A percentile compares a stretch with the other conserved stretches of the same genome.
Evolutionary conservation across 371 early-diverging fungal genomes (phyloP).

Genomic region (Mucor piriformis): DNA sequence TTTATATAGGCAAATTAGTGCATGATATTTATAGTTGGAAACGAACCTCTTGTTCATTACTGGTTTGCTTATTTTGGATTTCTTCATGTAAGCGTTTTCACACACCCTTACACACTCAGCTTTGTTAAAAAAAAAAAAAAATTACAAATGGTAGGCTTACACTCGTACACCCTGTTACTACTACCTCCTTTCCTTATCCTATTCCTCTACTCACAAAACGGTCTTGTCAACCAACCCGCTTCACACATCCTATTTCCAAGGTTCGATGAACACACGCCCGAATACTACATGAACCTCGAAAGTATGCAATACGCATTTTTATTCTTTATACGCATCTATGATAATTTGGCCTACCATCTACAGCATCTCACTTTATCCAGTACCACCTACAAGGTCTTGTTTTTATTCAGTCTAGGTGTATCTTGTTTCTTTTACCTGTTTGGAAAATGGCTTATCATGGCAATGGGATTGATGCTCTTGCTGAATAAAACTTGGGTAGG

Average conservation of each 20-base stretch:
- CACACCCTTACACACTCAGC: background rate
- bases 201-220: slow-evolving; percentile 26
- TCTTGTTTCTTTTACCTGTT: slow-evolving; percentile 6
- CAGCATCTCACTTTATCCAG: slow-evolving; percentile 27
- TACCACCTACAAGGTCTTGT: slow-evolving; percentile 23
- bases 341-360: slow-evolving; percentile 42
- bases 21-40: slow-evolving; percentile 44
- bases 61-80: slow-evolving; percentile 23
- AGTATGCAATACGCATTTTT: slow-evolving; percentile 38
- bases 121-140: background rate
- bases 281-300: slow-evolving; percentile 42
- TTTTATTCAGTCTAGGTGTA: slow-evolving; percentile 1
- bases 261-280: slow-evolving; percentile 39
- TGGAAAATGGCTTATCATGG: slow-evolving; percentile 16
- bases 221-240: slow-evolving; percentile 22
- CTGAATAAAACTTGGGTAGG: slow-evolving; percentile 44
- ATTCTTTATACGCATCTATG: slow-evolving; percentile 40
- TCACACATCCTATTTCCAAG: slow-evolving; percentile 38
- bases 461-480: slow-evolving; percentile 36
- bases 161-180: slow-evolving; percentile 25
- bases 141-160: slow-evolving; percentile 27
- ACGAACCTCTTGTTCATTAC: slow-evolving; percentile 15
- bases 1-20: slow-evolving; percentile 21
- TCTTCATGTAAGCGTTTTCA: slow-evolving; percentile 15
- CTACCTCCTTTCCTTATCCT: slow-evolving; percentile 28